phyloP scores from a whole-genome alignment of 73 alveolate genomes.

The Symbiodinium natans region DNA sequence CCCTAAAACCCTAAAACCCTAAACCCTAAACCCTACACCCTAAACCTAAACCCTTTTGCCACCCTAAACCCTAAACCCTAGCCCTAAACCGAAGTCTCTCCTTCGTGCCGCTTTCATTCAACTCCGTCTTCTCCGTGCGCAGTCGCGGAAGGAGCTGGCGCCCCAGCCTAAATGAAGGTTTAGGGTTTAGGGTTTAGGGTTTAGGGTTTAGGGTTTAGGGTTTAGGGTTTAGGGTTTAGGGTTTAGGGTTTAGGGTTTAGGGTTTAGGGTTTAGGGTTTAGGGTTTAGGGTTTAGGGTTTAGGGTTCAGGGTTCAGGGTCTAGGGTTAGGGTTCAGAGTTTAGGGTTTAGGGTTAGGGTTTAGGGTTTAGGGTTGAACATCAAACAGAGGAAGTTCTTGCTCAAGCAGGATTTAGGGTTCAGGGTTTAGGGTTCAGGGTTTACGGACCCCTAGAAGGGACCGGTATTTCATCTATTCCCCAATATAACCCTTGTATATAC shows the following conservation, averaged over 20 bases:
- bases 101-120: slow-evolving; percentile 64
- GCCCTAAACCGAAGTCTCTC: not conserved
- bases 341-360: too few species aligned
- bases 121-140: slow-evolving; percentile 78
- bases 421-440: too few species aligned
- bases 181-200: not conserved
- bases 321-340: too few species aligned
- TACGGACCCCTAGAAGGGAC: too few species aligned
- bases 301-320: too few species aligned
- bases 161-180: slow-evolving; percentile 34
- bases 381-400: too few species aligned
- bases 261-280: too few species aligned
- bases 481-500: too few species aligned
- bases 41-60: not conserved
- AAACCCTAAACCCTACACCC: not conserved
- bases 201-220: not conserved
- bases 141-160: slow-evolving; percentile 38
- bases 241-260: not conserved
- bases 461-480: too few species aligned
- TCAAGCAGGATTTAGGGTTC: too few species aligned
- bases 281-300: too few species aligned
- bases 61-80: not conserved
- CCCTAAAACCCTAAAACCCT: not conserved
- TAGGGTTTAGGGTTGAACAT: too few species aligned
- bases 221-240: not conserved